These are phyloP conservation scores for Fusarium sp. DNA, from an alignment of 2,329 filamentous ascomycete genomes.

Conservation along the genomic window DNA sequence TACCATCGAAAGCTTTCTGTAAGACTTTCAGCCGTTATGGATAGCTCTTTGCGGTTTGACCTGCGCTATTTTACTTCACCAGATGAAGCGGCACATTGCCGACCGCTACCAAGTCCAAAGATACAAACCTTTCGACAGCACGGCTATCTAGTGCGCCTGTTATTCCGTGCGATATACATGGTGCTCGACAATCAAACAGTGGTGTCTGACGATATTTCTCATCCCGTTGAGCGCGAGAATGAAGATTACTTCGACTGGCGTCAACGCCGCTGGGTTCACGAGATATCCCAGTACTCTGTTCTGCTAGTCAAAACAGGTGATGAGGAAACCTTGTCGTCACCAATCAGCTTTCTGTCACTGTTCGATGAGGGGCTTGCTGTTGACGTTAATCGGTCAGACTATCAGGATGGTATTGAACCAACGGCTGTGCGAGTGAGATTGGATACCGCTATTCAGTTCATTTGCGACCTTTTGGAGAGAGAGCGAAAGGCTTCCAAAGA, in stretches of 20 bases:
- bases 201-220: neutral
- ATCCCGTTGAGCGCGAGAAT: neutral
- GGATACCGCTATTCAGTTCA: neutral
- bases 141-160: neutral
- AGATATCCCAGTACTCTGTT: neutral
- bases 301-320: neutral
- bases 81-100: neutral
- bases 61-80: fast-evolving
- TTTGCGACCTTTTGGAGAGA: neutral
- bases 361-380: neutral
- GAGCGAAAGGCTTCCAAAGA: neutral
- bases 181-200: neutral
- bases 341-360: neutral
- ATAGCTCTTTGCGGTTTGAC: neutral
- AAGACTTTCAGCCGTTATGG: neutral
- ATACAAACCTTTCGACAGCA: constrained; percentile 2
- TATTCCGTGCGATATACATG: neutral
- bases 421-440: neutral
- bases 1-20: fast-evolving
- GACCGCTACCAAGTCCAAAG: neutral
- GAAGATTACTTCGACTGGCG: neutral
- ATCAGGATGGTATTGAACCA: neutral
- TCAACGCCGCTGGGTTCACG: neutral
- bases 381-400: neutral
- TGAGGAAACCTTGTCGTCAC: neutral